These are phyloP conservation scores for Globisporangium barbulae DNA, from an alignment of 352 stramenopile genomes.

Conservation along the genomic window DNA sequence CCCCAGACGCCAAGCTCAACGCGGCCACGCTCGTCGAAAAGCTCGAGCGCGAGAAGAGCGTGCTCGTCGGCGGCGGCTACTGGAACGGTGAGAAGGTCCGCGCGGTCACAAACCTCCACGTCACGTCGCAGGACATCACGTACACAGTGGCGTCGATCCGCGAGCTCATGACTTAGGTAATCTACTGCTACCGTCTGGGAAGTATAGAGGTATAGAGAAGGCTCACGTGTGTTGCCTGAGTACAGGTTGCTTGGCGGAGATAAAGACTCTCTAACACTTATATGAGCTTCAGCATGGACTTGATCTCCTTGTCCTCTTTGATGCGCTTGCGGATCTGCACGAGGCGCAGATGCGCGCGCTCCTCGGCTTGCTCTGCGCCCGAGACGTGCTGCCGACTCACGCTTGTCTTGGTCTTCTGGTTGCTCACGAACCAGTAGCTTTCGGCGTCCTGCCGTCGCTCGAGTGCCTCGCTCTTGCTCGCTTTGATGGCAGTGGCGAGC, in stretches of 20 bases:
- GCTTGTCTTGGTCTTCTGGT: conserved; percentile 42
- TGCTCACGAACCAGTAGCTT: conserved; percentile 63
- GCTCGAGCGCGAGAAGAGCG: conserved; percentile 61
- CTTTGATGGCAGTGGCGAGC: conserved; percentile 20
- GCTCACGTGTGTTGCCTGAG: too few relatives aligned
- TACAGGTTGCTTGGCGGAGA: neutral
- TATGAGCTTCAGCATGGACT: conserved; percentile 55
- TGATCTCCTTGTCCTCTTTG: conserved; percentile 69
- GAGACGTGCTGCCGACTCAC: conserved; percentile 14
- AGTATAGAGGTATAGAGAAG: neutral
- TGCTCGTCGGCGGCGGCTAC: conserved; percentile 68
- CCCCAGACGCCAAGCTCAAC: conserved; percentile 54
- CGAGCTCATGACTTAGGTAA: conserved; percentile 40
- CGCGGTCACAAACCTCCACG: conserved; percentile 74
- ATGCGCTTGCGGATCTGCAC: conserved; percentile 35
- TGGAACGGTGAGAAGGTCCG: conserved; percentile 57
- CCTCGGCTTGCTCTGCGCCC: conserved; percentile 17
- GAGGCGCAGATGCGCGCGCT: conserved; percentile 21
- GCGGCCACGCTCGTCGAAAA: conserved; percentile 45
- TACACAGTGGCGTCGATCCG: conserved; percentile 57
- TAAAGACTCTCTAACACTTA: conserved; percentile 17
- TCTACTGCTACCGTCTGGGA: neutral
- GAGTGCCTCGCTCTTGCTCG: conserved; percentile 34
- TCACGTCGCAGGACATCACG: conserved; percentile 57
- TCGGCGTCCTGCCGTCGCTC: conserved; percentile 53